Base-by-base conservation (phyloP, 208 protist genomes). In the Leishmania tropica region DNA sequence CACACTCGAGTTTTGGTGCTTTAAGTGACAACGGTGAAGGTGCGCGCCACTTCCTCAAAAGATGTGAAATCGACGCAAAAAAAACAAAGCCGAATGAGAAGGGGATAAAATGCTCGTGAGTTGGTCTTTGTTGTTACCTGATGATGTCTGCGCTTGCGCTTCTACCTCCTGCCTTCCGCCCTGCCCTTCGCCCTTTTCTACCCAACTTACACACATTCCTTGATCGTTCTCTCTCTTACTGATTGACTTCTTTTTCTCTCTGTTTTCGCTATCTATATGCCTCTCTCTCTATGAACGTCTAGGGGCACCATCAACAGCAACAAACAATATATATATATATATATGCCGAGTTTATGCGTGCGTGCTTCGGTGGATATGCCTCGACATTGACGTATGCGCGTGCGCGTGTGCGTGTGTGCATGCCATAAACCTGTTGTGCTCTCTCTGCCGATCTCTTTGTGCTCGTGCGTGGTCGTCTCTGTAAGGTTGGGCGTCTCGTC, bases 401-500 rank as follows among this genome's bases (percentile, higher is more conserved):
- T 53, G 68, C 24, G 42, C 47, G 19, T 31, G 68, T 28, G 71
- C 70, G 37, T 47, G 42, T 31, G 2, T 56, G 65, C 54, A 28
- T 28, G 45, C 45, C 45, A 48, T 48, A 0, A 10, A 13, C 10
- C 8, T 10, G 45, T 13, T 48, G 13, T 48, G 45, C 45, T 48
- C 45, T 45, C 6, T 67, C 6, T 76, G n/a, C 72, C 21, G 31
- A 58, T 54, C 8, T 85, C n/a, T 72, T 10, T 72, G 24, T 77
- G 37, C 56, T 17, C 79, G 40, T 85, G 42, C 72, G 31, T 83
- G 45, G 42, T 15, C 28, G 42, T 60, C 19, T 47, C 0, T 51
- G 31, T n/a, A 74, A 13, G 45, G 10, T 17, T 53, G 10, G 51
- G 65, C 70, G 81, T 81, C 82, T 73, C 37, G 42, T 45, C 42